Evolutionary conservation across 1,139 yeast species (phyloP).

Genomic region (Taphrina populina): DNA sequence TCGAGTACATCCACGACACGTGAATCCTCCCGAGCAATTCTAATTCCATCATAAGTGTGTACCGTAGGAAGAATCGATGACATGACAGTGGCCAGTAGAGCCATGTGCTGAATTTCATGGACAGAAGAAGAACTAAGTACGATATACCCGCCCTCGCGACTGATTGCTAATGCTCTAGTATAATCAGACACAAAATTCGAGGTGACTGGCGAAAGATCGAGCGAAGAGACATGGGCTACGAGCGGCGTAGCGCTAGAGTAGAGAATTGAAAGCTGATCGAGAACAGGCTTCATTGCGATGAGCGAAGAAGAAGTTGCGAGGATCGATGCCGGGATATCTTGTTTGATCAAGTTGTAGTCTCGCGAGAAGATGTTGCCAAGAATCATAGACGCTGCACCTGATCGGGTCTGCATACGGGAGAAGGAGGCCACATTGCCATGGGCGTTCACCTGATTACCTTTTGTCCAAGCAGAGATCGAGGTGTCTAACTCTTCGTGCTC

Average conservation of each 20-base stretch:
- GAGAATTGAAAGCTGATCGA: constrained; percentile 48
- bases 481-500: constrained; percentile 61
- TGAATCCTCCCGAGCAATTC: constrained; percentile 59
- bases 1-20: constrained; percentile 53
- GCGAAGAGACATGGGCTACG: constrained; percentile 68
- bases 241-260: constrained; percentile 46
- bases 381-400: constrained; percentile 80
- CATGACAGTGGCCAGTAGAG: constrained; percentile 65
- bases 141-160: constrained; percentile 66
- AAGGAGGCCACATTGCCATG: constrained; percentile 59
- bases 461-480: constrained; percentile 60
- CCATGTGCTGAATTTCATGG: constrained; percentile 64
- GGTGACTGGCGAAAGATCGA: constrained; percentile 60
- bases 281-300: constrained; percentile 62
- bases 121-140: constrained; percentile 67
- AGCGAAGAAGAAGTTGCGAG: constrained; percentile 69
- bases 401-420: constrained; percentile 67
- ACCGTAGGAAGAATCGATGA: constrained; percentile 63
- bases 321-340: constrained; percentile 47
- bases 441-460: constrained; percentile 55
- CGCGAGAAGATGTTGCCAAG: constrained; percentile 66
- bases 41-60: constrained; percentile 77
- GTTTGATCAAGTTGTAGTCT: constrained; percentile 41
- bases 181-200: constrained; percentile 65
- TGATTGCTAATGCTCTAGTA: constrained; percentile 60